Conservation (phyloP, 2,329 filamentous ascomycete genomes). For the Venturia pyrina region DNA sequence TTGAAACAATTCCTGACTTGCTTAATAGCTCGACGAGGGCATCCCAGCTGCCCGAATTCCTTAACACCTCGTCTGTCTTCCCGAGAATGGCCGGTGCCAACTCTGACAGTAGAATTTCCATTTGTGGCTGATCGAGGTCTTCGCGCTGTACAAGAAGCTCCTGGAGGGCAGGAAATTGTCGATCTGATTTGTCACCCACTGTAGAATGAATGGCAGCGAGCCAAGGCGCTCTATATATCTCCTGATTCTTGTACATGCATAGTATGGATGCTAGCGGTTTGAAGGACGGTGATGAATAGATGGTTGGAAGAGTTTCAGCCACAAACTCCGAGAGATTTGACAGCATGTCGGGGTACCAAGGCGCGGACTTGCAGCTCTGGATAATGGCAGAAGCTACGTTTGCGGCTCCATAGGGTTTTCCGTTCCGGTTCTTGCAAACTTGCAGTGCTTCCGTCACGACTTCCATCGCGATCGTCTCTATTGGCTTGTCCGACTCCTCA, state of each 20-base stretch:
- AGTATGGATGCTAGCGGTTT: slow-evolving; percentile 57
- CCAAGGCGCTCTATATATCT: slow-evolving; percentile 23
- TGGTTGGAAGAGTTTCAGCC: slow-evolving; percentile 38
- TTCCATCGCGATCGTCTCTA: slow-evolving; percentile 20
- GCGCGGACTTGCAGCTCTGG: slow-evolving; percentile 28
- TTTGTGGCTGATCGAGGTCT: neutral
- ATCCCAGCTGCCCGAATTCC: neutral
- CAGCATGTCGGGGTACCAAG: neutral
- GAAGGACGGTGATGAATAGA: slow-evolving; percentile 61
- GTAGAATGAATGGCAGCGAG: slow-evolving; percentile 21
- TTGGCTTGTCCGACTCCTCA: neutral
- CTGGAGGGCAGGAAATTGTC: slow-evolving; percentile 22
- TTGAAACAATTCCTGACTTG: neutral
- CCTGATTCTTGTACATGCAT: slow-evolving; percentile 32
- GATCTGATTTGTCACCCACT: slow-evolving; percentile 22
- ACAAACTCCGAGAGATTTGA: slow-evolving; percentile 2
- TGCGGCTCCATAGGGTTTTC: slow-evolving; percentile 58
- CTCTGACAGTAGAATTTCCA: neutral
- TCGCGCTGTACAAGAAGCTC: slow-evolving; percentile 19
- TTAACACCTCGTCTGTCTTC: slow-evolving; percentile 1
- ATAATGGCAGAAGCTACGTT: slow-evolving; percentile 46
- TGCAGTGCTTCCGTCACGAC: slow-evolving; percentile 11
- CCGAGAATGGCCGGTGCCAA: slow-evolving; percentile 3
- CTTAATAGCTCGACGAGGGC: neutral
- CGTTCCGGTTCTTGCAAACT: slow-evolving; percentile 44